Evolutionary conservation across 352 stramenopile species (phyloP), one percentile per base, ranked within the genome.

Genomic region (Blastocystis sp.): DNA sequence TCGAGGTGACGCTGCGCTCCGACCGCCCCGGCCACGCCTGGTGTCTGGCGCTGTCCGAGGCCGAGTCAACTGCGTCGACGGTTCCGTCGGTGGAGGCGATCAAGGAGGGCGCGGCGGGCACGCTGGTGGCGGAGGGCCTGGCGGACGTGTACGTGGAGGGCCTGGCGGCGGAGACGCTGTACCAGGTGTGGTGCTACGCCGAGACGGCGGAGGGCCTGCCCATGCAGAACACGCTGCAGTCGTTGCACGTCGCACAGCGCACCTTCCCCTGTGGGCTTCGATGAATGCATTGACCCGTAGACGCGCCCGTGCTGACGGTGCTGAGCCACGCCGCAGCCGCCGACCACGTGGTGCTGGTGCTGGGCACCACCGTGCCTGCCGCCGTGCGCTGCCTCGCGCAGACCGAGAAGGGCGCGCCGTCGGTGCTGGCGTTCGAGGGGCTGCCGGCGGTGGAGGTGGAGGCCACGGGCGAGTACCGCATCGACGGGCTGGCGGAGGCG

Each of bases 111-210:
- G 52, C 54, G 42, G 28, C 28, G 38, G 10, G 57, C 17, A 68
- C 57, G 28, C 34, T 63, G 6, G 40, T 52, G 38, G 54, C 54
- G 11, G 74, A 84, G 2, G 74, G 28, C 21, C 28, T 28, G 21
- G 69, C 54, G 21, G 57, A 70, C 21, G 45, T 84, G n/a, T 34
- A 59, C 11, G 54, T 84, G 10, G 24, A 34, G 7, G 74, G 61
- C 11, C 54, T 84, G 57, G 17, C 28, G 21, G 11, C 45, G 21
- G 60, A 61, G n/a, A 88, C 78, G 10, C n/a, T 34, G 64, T 88
- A 88, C 60, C 52, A 42, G 19, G 38, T 88, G 19, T 79, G 43
- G 40, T 88, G 78, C 68, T 88, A 70, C 24, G 78, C 21, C 14
- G 78, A 77, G 52, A 76, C 64, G 7, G 60, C 59, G 24, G 78